Percentiles rank a stretch among this genome's conserved stretches.
phyloP scores from a whole-genome alignment of 208 protist species.

The Leishmania aethiopica region DNA sequence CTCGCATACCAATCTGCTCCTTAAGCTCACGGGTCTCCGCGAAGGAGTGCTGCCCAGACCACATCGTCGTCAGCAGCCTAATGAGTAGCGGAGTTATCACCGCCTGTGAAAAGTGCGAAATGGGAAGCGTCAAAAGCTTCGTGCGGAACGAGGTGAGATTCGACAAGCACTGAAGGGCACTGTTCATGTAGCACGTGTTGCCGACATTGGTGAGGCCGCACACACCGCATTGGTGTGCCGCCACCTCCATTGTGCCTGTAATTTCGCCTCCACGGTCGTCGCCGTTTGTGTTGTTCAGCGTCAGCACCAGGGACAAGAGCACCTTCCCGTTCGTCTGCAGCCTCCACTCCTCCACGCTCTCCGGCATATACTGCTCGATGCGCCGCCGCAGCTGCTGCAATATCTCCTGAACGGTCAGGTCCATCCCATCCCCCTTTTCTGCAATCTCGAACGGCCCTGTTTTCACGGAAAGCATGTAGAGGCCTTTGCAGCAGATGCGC shows the following conservation, averaged over 20 bases:
- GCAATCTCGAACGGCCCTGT: slow-evolving; percentile 10
- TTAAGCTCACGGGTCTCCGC: slow-evolving; percentile 65
- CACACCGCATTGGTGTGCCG: slow-evolving; percentile 43
- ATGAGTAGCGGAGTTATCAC: slow-evolving; percentile 53
- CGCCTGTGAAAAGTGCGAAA: slow-evolving; percentile 62
- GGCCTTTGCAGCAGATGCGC: slow-evolving; percentile 26
- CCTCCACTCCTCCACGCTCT: slow-evolving; percentile 15
- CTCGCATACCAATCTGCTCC: slow-evolving; percentile 46
- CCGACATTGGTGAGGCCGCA: slow-evolving; percentile 89
- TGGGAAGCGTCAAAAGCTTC: slow-evolving; percentile 58
- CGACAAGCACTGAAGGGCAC: slow-evolving; percentile 86
- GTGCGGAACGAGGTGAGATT: slow-evolving; percentile 81
- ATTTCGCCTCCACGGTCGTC: slow-evolving; percentile 24
- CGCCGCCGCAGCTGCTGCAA: slow-evolving; percentile 20
- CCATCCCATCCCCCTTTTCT: slow-evolving; percentile 30
- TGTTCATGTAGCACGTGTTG: slow-evolving; percentile 95
- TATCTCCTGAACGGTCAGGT: slow-evolving; percentile 31
- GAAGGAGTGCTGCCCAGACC: slow-evolving; percentile 49
- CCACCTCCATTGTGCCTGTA: slow-evolving; percentile 34
- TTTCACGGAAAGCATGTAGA: slow-evolving; percentile 21
- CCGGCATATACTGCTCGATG: slow-evolving; percentile 29
- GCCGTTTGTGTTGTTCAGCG: slow-evolving; percentile 27
- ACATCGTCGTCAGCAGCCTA: slow-evolving; percentile 58
- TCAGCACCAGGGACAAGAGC: slow-evolving; percentile 27
- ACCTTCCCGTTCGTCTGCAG: slow-evolving; percentile 17